These are phyloP conservation scores for Serendipita indica DNA, from an alignment of 768 basidiomycete genomes.

Conservation along the genomic window DNA sequence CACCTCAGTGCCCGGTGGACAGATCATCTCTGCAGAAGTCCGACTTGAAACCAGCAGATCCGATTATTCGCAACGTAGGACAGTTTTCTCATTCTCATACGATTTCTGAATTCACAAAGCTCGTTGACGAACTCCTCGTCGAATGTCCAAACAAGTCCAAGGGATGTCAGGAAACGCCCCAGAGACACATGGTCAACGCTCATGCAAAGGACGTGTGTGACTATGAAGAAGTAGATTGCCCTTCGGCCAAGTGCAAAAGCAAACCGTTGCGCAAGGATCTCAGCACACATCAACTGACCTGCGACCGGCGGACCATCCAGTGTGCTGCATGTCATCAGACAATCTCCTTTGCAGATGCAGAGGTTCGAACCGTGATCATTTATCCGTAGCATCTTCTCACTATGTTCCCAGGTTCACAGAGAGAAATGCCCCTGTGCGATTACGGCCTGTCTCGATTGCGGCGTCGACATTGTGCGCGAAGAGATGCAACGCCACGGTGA, in stretches of 20 bases:
- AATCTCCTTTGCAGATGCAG: constrained; percentile 24
- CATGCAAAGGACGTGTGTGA: constrained; percentile 51
- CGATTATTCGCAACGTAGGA: constrained; percentile 61
- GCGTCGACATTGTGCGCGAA: constrained; percentile 24
- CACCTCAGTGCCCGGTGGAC: constrained; percentile 71
- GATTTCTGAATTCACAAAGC: constrained; percentile 26
- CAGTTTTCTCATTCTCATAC: background rate
- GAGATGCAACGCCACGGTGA: constrained; percentile 24
- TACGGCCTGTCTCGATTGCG: constrained; percentile 30
- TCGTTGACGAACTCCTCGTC: constrained; percentile 70
- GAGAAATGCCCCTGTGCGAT: constrained; percentile 26
- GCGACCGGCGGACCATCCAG: constrained; percentile 21
- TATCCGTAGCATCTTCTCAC: background rate
- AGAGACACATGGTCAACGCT: constrained; percentile 46
- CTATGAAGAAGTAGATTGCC: constrained; percentile 40
- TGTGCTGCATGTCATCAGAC: constrained; percentile 29
- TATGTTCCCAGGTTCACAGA: constrained; percentile 25
- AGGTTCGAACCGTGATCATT: constrained; percentile 23
- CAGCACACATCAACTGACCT: constrained; percentile 29
- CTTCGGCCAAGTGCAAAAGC: constrained; percentile 32
- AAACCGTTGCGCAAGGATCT: constrained; percentile 33
- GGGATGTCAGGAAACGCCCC: constrained; percentile 49
- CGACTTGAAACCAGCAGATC: constrained; percentile 53
- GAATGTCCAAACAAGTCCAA: constrained; percentile 45
- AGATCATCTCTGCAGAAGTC: constrained; percentile 44